Base-by-base conservation (phyloP, 768 basidiomycete species). In the Leccinum barrowsii region DNA sequence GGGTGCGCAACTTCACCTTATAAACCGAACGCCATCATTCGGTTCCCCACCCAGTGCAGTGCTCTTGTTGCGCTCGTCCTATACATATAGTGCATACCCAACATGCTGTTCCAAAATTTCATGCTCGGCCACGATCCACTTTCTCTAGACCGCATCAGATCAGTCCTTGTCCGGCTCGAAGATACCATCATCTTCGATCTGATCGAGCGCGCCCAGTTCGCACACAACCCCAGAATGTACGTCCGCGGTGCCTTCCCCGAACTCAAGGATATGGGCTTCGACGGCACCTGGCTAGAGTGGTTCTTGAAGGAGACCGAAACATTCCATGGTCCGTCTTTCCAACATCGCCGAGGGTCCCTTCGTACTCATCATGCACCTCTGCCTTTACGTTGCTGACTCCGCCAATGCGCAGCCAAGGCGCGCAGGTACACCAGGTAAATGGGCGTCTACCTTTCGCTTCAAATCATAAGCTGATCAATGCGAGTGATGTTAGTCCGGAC, bases 151-250 rank as follows among this genome's bases (percentile, higher is more conserved):
- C 80, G 85, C 59, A 98, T 99, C 66, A 81, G 97, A 57, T 85
- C 85, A 21, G 89, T 94, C 50, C 79, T 99, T 15, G 86, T 81
- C 61, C 84, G 97, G 26, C 84, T 99, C 22, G 97, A 99, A 71
- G 97, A 99, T 66, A 99, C 96, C 21, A 98, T 99, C 78, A 98
- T 98, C 73, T 99, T 99, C 73, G 87, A 84, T 52, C 82, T 98
- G 57, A 99, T 99, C 67, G 97, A 99, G 72, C 85, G 97, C 17
- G 96, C 95, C 0, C 96, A 98, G 71, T 99, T 98, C 69, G 93
- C 93, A 0, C 89, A 92, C 70, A 98, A 98, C 69, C 86, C 90
- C 21, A 83, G 81, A 59, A 95, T 97, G 58, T 99, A 99, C 76
- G 78, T 86, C 54, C 81, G 80, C 15, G 90, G 86, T 22, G 86